Conservation (phyloP, 306 rosid genomes). For the Vigna radiata region DNA sequence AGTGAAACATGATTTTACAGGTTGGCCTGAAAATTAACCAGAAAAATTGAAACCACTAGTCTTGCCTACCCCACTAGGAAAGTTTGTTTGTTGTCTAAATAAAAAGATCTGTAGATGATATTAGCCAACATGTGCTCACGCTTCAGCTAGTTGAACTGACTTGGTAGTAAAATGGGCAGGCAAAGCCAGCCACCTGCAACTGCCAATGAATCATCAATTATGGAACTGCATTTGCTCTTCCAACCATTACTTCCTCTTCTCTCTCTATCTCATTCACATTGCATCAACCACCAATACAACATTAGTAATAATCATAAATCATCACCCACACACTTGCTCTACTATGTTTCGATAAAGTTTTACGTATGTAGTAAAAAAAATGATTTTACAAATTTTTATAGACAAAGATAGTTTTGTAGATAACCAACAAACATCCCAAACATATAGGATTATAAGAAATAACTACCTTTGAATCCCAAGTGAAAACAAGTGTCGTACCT, state of each 20-base stretch:
- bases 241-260: not conserved
- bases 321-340: not conserved
- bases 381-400: too few relatives aligned
- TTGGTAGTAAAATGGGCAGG: slow-evolving; percentile 24
- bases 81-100: slow-evolving; percentile 3
- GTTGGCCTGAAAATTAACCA: slow-evolving; percentile 4
- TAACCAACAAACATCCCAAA: too few relatives aligned
- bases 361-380: too few relatives aligned
- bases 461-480: not conserved
- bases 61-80: slow-evolving; percentile 25
- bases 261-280: not conserved
- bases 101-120: slow-evolving; percentile 16
- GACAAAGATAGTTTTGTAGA: too few relatives aligned
- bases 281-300: slow-evolving; percentile 16
- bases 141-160: slow-evolving; percentile 3
- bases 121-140: not conserved
- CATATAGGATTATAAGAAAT: not conserved
- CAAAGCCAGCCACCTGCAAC: slow-evolving; percentile 9
- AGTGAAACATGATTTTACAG: not conserved
- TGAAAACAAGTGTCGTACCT: not conserved
- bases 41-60: slow-evolving; percentile 33
- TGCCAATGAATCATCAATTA: not conserved
- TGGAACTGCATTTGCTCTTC: slow-evolving; percentile 12
- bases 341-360: not conserved
- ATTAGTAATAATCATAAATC: not conserved